Base-by-base conservation (phyloP, 495 filamentous ascomycete species). In the Podospora tetraspora region DNA sequence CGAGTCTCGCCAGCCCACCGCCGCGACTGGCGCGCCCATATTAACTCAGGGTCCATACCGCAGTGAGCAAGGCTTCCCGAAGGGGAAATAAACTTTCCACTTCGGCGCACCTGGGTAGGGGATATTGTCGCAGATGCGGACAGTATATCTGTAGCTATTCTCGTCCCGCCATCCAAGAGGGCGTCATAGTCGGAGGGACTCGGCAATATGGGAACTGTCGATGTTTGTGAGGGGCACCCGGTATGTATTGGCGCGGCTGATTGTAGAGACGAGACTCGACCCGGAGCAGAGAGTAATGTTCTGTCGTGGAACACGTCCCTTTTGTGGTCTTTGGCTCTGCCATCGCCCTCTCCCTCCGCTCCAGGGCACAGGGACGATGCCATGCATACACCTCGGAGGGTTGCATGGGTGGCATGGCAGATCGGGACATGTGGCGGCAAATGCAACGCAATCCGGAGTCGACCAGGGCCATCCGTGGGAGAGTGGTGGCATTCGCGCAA, bases 71-170 rank as follows among this genome's bases (percentile, higher is more conserved):
- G 37, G 37, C 37, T 43, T 43, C 19, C 37, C 37, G 37, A 43
- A 43, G 37, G 37, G 62, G 62, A 56, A 43, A 32, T 62, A 37
- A 29, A 62, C 43, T 19, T 60, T 29, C 59, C 59, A 24, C 59
- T 37, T 13, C 19, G 21, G n/a, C 23, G 62, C 37, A 52, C 32
- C 37, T 64, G 62, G 62, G 34, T 24, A 16, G 12, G 27, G 23
- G 23, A 60, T 24, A 60, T 13, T 24, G 27, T 24, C 59, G 12
- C 11, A n/a, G 52, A 32, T n/a, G 7, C n/a, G n/a, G 43, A 16
- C 58, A 24, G 24, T 68, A 7, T 68, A 65, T 65, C 22, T 66
- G 62, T 65, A 68, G 67, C 67, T 68, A 68, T 68, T 68, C 30
- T 66, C 27, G 56, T 68, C 67, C 11, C 10, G 0, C n/a, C 32